Evolutionary conservation across 768 basidiomycete species (phyloP), one percentile per base, ranked within the genome.

Genomic region (Lyophyllum decastes): DNA sequence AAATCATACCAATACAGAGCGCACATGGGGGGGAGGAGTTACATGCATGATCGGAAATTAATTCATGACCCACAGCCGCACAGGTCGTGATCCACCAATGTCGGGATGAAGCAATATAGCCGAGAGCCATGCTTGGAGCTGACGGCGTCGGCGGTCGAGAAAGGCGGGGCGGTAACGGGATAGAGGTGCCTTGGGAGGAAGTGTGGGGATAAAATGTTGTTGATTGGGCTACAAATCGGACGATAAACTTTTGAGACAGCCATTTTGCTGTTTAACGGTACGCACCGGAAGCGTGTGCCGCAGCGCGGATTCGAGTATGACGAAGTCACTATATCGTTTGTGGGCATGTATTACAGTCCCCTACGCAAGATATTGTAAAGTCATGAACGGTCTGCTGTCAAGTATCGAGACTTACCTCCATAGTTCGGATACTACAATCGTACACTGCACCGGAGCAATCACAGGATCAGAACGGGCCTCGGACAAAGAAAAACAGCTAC

Each of bases 181-280:
- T 0, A 90, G 73, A 0, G 89, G 83, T 0, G 82, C 79, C 72
- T 90, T 91, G 0, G 89, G 87, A 0, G 89, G 89, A 4, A 91
- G 78, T 2, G 73, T 47, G 2, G 88, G 88, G 16, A 91, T 70
- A 45, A 79, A 75, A 44, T 77, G 72, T 10, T 68, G 70, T 82
- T 87, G 68, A 2, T 62, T 30, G 11, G 55, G 52, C 44, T 57
- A 40, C 4, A 30, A n/a, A 30, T 10, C 30, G 10, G 10, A 30
- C 30, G 35, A 47, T 34, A 19, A 41, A 5, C 16, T 41, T 3
- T 12, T 38, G n/a, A n/a, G n/a, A n/a, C n/a, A n/a, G n/a, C n/a
- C n/a, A n/a, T n/a, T n/a, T n/a, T n/a, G n/a, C n/a, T n/a, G n/a
- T 4, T n/a, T 54, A 38, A 52, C 14, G 30, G 56, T 30, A 70